phyloP scores from a whole-genome alignment of 192 early-diverging fungal species.

The Tieghemiomyces parasiticus region DNA sequence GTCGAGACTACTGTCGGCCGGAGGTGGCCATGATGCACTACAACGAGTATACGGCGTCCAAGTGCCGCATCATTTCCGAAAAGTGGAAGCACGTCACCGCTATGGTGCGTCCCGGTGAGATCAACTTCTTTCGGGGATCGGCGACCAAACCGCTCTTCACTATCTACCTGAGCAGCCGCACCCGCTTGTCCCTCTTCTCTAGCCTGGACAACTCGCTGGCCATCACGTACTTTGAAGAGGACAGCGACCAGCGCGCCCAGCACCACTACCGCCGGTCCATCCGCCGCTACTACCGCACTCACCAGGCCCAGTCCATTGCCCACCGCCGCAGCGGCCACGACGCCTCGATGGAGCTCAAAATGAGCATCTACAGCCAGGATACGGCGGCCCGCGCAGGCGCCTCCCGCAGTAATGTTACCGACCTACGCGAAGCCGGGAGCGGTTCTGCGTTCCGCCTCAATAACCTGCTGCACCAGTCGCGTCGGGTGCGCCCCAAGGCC shows the following conservation, averaged over 20 bases:
- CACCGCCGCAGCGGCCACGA: background rate
- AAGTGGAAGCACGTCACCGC: conserved; percentile 6
- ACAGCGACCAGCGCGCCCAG: background rate
- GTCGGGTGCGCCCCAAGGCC: background rate
- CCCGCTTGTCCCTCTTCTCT: conserved; percentile 29
- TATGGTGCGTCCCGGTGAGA: conserved; percentile 3
- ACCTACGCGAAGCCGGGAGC: background rate
- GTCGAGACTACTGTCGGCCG: conserved; percentile 8
- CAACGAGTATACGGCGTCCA: conserved; percentile 8
- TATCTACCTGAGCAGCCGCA: conserved; percentile 16
- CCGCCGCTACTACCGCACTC: conserved; percentile 7
- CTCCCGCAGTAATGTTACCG: background rate
- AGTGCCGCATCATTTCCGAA: conserved; percentile 8
- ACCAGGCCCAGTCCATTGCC: background rate
- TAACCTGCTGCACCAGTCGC: background rate
- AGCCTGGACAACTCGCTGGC: conserved; percentile 28
- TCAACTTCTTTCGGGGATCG: conserved; percentile 11
- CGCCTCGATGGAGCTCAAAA: background rate
- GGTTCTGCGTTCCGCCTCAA: background rate
- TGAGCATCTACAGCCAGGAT: background rate
- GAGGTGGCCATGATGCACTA: conserved; percentile 6
- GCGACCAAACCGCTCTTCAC: conserved; percentile 17
- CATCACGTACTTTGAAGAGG: conserved; percentile 19
- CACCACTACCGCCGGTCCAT: conserved; percentile 3
- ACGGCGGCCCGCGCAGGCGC: background rate